phyloP scores from a whole-genome alignment of 2,329 filamentous ascomycete species.

The Pseudonectria buxi region DNA sequence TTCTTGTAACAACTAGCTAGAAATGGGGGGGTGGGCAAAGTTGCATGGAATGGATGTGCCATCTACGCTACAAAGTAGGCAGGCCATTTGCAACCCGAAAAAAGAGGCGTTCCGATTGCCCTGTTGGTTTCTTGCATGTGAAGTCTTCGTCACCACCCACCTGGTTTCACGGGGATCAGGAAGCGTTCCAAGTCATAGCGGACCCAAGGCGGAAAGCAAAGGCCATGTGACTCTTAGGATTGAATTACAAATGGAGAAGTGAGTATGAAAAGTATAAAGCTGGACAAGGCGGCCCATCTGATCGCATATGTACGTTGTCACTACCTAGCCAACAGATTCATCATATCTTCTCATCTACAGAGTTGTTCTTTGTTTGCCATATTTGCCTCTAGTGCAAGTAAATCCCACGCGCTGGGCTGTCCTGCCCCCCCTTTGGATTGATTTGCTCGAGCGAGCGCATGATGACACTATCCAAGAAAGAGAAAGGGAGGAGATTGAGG shows the following conservation, averaged over 20 bases:
- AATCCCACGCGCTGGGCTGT: no score
- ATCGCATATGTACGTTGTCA: constrained; percentile 19
- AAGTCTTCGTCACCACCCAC: not conserved
- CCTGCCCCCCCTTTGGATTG: no score
- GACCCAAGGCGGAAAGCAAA: no score
- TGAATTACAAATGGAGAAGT: constrained; percentile 10
- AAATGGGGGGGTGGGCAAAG: not conserved
- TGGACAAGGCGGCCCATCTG: constrained; percentile 19
- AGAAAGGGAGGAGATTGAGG: no score
- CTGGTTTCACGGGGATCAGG: not conserved
- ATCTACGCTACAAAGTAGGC: constrained; percentile 6
- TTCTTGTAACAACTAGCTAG: constrained; percentile 1
- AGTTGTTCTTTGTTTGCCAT: constrained; percentile 8
- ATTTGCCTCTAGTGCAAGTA: no score
- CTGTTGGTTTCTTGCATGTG: constrained; percentile 16
- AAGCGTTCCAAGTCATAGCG: not conserved
- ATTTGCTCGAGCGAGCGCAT: no score
- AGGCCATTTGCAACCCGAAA: constrained; percentile 10
- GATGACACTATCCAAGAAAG: no score
- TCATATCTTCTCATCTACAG: constrained; percentile 21
- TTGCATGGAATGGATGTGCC: not conserved
- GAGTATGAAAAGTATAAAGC: constrained; percentile 21
- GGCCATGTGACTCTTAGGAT: constrained; percentile 2
- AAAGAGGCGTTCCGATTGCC: constrained; percentile 19
- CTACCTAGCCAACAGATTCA: constrained; percentile 10